Conservation (phyloP, 495 filamentous ascomycete genomes). For the Thermothielavioides terrestris region DNA sequence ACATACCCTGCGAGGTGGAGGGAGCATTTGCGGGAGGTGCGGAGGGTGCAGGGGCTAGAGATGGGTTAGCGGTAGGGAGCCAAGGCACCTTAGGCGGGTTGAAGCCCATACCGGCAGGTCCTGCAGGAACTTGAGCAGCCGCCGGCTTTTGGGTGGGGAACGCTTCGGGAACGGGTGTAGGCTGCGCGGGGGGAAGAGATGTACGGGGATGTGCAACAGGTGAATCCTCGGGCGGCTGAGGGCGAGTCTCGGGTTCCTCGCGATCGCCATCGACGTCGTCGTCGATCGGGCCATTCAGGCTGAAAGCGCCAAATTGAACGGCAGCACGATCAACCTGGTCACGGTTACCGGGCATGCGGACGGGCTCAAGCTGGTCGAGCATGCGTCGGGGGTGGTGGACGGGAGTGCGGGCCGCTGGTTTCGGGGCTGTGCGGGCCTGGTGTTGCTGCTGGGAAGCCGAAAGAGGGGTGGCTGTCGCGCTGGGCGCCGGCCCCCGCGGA, state of each 20-base stretch:
- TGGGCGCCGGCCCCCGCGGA: constrained; percentile 44
- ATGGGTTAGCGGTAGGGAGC: constrained; percentile 20
- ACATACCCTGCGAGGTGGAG: constrained; percentile 23
- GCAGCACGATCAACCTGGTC: constrained; percentile 76
- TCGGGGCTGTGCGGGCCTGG: constrained; percentile 56
- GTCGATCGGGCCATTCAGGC: constrained; percentile 65
- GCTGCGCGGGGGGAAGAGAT: constrained; percentile 70
- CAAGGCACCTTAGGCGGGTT: neutral
- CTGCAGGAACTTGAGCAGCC: constrained; percentile 48
- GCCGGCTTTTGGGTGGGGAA: constrained; percentile 59
- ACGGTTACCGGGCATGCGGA: constrained; percentile 98
- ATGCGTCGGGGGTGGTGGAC: constrained; percentile 68
- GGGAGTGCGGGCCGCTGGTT: constrained; percentile 60
- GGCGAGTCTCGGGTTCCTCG: constrained; percentile 89
- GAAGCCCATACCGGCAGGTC: constrained; percentile 31
- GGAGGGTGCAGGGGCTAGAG: constrained; percentile 24
- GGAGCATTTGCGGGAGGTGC: constrained; percentile 23
- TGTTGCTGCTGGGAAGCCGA: constrained; percentile 50
- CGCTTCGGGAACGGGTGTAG: constrained; percentile 50
- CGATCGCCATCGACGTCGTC: constrained; percentile 88
- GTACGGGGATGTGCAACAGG: constrained; percentile 83
- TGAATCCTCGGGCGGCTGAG: constrained; percentile 90
- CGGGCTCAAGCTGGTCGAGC: constrained; percentile 90
- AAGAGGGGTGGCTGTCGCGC: constrained; percentile 45
- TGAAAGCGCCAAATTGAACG: constrained; percentile 97